Evolutionary conservation across 352 stramenopile species (phyloP), one percentile per base, ranked within the genome.

Genomic region (Globisporangium solare): DNA sequence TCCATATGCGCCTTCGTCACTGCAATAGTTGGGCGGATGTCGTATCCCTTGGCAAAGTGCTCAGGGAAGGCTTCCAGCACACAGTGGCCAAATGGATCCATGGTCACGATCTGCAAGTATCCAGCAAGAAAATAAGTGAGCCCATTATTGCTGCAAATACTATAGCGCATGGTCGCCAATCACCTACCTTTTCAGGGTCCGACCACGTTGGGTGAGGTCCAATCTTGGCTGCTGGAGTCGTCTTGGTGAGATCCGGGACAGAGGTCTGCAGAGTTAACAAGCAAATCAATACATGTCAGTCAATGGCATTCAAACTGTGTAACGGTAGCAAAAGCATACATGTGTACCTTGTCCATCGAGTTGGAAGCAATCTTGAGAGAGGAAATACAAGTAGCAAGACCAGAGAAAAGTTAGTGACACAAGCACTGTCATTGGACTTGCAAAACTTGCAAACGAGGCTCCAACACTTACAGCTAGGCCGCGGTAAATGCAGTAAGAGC

Each of bases 401-500:
- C 8, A 31, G 22, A 22, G 12, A 6, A 39, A 12, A 11, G 11
- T 43, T 20, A 13, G 13, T 17, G 13, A 51, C 13, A 48, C 18
- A 14, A 18, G 12, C 24, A 35, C 1, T 21, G 35, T 27, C 17
- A 3, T 4, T 45, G 42, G 8, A 22, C 37, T 6, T 51, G 2
- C 12, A 18, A 18, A 22, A 22, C 37, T 6, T 51, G 2, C 12
- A 18, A 18, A 22, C 6, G 24, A 35, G 31, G 8, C 5, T 17
- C 13, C 3, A 57, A 8, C 2, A 77, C 72, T 51, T 61, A 94
- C 96, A 12, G 97, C 97, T 14, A 99, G 68, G 13, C 96, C 97
- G 24, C 96, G 98, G 64, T 99, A 99, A 64, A 99, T 95, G 66
- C 94, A 99, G 75, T 99, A 99, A 21, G 88, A 98, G 17, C 97